A percentile compares a stretch with the other conserved stretches of the same genome.
These are phyloP conservation scores for Colletotrichum sp. DNA, from an alignment of 2,329 filamentous ascomycete genomes.

Conservation along the genomic window DNA sequence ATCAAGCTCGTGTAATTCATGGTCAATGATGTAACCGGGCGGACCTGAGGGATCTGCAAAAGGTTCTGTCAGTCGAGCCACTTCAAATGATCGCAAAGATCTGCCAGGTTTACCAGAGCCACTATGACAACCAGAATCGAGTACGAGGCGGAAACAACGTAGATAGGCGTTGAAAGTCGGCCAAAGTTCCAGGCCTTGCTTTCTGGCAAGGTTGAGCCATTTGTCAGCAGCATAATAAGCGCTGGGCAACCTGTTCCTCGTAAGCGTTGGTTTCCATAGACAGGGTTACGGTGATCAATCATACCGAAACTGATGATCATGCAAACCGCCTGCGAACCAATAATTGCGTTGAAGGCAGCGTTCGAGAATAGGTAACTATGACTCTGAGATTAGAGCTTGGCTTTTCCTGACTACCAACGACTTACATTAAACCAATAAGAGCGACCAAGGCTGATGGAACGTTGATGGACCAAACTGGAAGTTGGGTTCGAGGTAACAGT, in stretches of 20 bases:
- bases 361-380: not conserved
- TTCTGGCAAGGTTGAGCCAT: not conserved
- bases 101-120: not conserved
- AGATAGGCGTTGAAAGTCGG: not conserved
- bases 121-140: not conserved
- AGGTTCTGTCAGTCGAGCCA: accelerated
- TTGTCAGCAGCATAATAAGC: not conserved
- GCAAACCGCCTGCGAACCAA: not conserved
- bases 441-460: not conserved
- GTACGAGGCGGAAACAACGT: not conserved
- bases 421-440: not conserved
- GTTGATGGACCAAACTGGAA: not conserved
- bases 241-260: not conserved
- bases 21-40: not conserved
- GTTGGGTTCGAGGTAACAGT: not conserved
- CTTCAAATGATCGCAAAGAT: not conserved
- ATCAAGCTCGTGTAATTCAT: not conserved
- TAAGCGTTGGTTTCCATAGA: not conserved
- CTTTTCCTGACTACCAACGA: accelerated
- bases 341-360: not conserved
- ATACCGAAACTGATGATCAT: not conserved
- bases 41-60: not conserved
- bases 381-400: not conserved
- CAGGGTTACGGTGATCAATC: not conserved
- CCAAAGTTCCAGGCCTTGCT: not conserved